Evolutionary conservation across 345 rosid genomes (phyloP).

Genomic region (Populus euphratica): DNA sequence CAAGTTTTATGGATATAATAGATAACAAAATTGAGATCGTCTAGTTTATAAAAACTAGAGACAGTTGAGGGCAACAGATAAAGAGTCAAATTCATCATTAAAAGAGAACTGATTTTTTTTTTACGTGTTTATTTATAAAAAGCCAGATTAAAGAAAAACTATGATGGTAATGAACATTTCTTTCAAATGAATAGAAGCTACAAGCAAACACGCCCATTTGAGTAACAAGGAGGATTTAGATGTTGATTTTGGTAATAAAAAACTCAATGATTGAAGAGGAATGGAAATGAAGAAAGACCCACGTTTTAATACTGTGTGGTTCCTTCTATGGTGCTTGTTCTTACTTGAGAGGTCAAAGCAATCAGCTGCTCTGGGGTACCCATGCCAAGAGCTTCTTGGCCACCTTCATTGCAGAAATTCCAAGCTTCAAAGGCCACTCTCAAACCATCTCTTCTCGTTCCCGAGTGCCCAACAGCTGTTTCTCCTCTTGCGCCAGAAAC

Average conservation of each 20-base stretch:
- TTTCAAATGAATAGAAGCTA: not conserved
- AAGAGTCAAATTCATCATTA: not conserved
- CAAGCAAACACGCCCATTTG: not conserved
- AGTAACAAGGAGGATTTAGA: not conserved
- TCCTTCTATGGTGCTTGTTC: conserved; percentile 12
- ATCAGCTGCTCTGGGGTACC: conserved; percentile 37
- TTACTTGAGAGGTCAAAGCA: conserved; percentile 31
- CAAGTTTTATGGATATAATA: too few species aligned
- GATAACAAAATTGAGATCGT: too few species aligned
- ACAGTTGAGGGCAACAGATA: not conserved
- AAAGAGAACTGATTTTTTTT: not conserved
- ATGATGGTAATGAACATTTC: not conserved
- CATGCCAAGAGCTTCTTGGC: conserved; percentile 24
- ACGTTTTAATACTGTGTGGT: not conserved
- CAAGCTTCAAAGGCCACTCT: conserved; percentile 39
- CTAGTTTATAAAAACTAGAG: not conserved
- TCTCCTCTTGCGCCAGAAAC: conserved; percentile 6
- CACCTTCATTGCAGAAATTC: conserved; percentile 38
- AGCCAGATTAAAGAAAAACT: not conserved
- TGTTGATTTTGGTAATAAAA: not conserved
- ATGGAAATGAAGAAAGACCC: not conserved
- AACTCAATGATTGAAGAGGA: not conserved
- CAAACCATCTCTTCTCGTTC: conserved; percentile 31
- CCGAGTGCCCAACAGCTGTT: conserved; percentile 45
- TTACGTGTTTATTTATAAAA: not conserved